A percentile compares a stretch with the other conserved stretches of the same genome.
Evolutionary conservation across 208 protist genomes (phyloP).

Genomic region (Crithidia brevicula): DNA sequence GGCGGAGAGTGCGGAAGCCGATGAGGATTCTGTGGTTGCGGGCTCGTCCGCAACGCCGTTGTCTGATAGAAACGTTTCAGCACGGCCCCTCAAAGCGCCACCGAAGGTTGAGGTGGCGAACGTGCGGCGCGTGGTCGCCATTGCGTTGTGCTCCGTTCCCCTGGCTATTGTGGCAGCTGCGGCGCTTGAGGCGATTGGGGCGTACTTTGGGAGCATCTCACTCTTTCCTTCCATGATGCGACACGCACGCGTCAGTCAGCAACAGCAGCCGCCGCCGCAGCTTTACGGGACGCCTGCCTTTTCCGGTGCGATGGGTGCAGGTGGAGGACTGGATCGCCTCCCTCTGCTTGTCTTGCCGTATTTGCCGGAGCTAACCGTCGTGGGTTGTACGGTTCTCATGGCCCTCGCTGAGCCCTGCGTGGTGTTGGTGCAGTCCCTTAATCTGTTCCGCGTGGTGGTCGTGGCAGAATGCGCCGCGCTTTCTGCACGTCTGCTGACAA

Average conservation of each 20-base stretch:
- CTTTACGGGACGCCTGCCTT: too few species aligned
- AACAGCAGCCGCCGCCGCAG: neutral
- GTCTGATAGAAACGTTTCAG: neutral
- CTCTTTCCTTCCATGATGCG: slow-evolving; percentile 32
- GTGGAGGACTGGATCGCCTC: neutral
- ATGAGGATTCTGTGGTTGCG: neutral
- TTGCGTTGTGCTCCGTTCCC: slow-evolving; percentile 48
- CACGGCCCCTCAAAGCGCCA: neutral
- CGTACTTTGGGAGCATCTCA: slow-evolving; percentile 16
- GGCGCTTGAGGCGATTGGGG: slow-evolving; percentile 33
- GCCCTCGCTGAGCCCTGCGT: slow-evolving; percentile 69
- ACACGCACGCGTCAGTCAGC: slow-evolving; percentile 25
- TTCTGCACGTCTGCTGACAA: slow-evolving; percentile 50
- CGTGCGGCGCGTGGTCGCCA: slow-evolving; percentile 45
- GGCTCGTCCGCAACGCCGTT: neutral
- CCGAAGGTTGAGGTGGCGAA: slow-evolving; percentile 14
- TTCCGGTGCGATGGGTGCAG: neutral
- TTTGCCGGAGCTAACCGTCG: slow-evolving; percentile 62
- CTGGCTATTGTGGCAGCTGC: slow-evolving; percentile 36
- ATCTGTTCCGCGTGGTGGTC: slow-evolving; percentile 67
- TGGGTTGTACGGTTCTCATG: slow-evolving; percentile 44
- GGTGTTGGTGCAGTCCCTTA: slow-evolving; percentile 65
- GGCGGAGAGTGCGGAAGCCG: neutral
- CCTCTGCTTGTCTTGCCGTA: slow-evolving; percentile 11
- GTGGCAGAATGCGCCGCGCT: slow-evolving; percentile 69